Conservation (phyloP, 192 early-diverging fungal species). For the Coemansia sp. region DNA sequence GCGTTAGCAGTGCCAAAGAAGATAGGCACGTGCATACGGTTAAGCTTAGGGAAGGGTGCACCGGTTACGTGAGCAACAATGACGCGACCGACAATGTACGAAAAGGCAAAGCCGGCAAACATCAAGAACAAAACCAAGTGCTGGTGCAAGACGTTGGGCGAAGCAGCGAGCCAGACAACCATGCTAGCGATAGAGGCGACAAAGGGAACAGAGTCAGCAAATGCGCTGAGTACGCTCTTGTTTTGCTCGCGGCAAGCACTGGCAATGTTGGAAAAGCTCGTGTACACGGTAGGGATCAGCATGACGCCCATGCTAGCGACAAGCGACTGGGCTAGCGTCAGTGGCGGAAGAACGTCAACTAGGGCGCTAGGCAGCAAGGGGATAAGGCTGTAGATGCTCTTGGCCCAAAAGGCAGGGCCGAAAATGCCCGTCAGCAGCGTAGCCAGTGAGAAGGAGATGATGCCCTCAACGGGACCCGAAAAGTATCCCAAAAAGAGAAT, state of each 20-base stretch:
- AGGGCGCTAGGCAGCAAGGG: slow-evolving; percentile 33
- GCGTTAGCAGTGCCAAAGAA: slow-evolving; percentile 65
- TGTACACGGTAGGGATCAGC: slow-evolving; percentile 48
- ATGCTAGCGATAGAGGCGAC: slow-evolving; percentile 54
- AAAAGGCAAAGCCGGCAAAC: slow-evolving; percentile 74
- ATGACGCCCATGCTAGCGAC: slow-evolving; percentile 34
- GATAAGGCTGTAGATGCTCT: slow-evolving; percentile 25
- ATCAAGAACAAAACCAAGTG: slow-evolving; percentile 71
- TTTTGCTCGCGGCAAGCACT: slow-evolving; percentile 61
- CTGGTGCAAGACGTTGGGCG: slow-evolving; percentile 65
- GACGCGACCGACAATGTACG: slow-evolving; percentile 80
- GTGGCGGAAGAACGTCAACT: slow-evolving; percentile 26
- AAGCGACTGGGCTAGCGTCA: slow-evolving; percentile 50
- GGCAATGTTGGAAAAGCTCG: slow-evolving; percentile 64
- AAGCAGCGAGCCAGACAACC: slow-evolving; percentile 65
- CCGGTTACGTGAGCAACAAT: slow-evolving; percentile 88
- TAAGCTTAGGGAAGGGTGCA: slow-evolving; percentile 76
- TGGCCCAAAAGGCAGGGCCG: slow-evolving; percentile 57
- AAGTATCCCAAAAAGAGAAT: slow-evolving; percentile 80
- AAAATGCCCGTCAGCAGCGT: slow-evolving; percentile 66
- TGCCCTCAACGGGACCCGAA: slow-evolving; percentile 91
- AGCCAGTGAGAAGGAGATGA: slow-evolving; percentile 64
- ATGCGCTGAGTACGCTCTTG: slow-evolving; percentile 56
- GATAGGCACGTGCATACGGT: slow-evolving; percentile 66
- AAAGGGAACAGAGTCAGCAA: slow-evolving; percentile 71